Evolutionary conservation across 257 asterid species (phyloP).

Genomic region (Voacanga thouarsii): DNA sequence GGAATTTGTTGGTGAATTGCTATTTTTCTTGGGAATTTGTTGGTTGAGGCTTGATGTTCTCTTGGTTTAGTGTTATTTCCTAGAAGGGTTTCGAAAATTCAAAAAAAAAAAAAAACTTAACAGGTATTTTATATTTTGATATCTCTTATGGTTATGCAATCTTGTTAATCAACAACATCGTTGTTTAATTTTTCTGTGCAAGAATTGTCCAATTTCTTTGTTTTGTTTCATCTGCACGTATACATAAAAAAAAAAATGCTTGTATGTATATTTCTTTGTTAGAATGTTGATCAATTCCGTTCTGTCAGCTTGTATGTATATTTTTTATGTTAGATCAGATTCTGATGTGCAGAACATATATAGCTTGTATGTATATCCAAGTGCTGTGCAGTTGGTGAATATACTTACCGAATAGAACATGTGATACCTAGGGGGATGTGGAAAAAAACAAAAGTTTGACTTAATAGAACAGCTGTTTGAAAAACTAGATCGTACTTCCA

Average conservation of each 20-base stretch:
- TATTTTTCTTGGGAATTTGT: background rate
- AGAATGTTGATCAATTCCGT: background rate
- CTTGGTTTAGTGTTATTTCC: background rate
- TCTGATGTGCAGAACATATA: background rate
- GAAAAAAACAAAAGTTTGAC: background rate
- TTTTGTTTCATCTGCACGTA: background rate
- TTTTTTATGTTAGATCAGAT: background rate
- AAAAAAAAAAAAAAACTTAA: too few species aligned
- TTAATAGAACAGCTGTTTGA: background rate
- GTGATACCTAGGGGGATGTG: too few species aligned
- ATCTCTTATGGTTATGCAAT: background rate
- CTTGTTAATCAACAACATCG: background rate
- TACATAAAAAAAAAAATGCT: too few species aligned
- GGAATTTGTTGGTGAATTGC: too few species aligned
- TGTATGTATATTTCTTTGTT: background rate
- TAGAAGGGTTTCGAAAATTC: background rate
- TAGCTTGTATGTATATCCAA: too few species aligned
- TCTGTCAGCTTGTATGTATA: slow-evolving; percentile 8
- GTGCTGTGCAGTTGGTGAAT: too few species aligned
- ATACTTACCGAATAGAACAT: too few species aligned
- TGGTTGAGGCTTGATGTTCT: background rate
- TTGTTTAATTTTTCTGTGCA: background rate
- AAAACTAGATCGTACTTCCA: background rate
- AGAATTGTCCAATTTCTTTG: background rate
- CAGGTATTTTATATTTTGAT: background rate